A percentile compares a stretch with the other conserved stretches of the same genome.
Evolutionary conservation across 2,329 filamentous ascomycete species (phyloP).

Genomic region (Cladophialophora immunda): DNA sequence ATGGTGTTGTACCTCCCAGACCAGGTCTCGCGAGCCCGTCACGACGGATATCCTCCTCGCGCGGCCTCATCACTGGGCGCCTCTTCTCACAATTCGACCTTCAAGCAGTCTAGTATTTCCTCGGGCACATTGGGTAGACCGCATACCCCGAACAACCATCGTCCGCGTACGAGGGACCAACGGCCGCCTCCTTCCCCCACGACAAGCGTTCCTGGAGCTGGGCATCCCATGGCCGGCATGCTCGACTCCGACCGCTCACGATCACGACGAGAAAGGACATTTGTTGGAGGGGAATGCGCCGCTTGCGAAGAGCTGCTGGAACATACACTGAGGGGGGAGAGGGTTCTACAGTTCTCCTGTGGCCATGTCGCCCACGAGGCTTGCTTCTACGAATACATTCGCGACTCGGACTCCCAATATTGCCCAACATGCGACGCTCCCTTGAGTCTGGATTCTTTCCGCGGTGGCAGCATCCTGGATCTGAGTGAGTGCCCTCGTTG

Average conservation of each 20-base stretch:
- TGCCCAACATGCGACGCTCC: constrained; percentile 95
- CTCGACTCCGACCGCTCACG: constrained; percentile 80
- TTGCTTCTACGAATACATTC: constrained; percentile 98
- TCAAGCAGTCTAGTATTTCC: constrained; percentile 40
- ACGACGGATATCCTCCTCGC: constrained; percentile 36
- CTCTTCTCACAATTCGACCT: constrained; percentile 25
- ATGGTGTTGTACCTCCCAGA: constrained; percentile 36
- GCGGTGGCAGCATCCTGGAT: constrained; percentile 90
- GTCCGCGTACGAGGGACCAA: constrained; percentile 33
- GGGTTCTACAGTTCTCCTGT: constrained; percentile 94
- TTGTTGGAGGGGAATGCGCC: constrained; percentile 92
- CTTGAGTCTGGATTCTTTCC: constrained; percentile 87
- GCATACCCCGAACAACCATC: constrained; percentile 32
- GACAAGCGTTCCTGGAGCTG: constrained; percentile 36
- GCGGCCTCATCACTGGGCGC: constrained; percentile 30
- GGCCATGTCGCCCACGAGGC: constrained; percentile 97
- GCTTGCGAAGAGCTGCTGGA: constrained; percentile 97
- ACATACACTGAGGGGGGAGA: constrained; percentile 91
- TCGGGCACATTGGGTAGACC: constrained; percentile 35
- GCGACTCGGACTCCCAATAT: constrained; percentile 90
- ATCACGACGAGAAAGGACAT: constrained; percentile 87
- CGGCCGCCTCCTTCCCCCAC: constrained; percentile 34
- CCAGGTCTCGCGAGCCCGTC: constrained; percentile 33
- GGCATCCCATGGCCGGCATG: constrained; percentile 64
- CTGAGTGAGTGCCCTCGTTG: constrained; percentile 70